Percentiles rank a stretch among this genome's conserved stretches.
These are phyloP conservation scores for Saksenaea oblongispora DNA, from an alignment of 371 early-diverging fungal species.

Conservation along the genomic window DNA sequence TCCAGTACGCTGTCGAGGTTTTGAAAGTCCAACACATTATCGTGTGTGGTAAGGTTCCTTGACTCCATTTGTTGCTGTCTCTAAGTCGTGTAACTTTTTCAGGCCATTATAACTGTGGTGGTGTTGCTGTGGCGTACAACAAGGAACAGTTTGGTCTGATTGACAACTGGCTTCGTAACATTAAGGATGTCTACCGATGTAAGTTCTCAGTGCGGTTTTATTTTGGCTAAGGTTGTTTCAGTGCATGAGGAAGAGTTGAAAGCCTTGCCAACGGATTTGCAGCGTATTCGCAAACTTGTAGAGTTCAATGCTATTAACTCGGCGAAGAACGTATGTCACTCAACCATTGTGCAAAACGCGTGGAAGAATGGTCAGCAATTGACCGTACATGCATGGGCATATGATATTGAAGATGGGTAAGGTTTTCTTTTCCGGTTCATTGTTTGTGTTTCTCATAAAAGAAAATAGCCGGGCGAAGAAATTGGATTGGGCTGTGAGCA, in stretches of 20 bases:
- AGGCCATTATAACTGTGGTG: constrained; percentile 90
- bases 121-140: constrained; percentile 74
- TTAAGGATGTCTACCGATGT: constrained; percentile 76
- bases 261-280: constrained; percentile 33
- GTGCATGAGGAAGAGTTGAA: constrained; percentile 57
- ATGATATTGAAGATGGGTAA: constrained; percentile 70
- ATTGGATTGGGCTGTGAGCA: constrained; percentile 17
- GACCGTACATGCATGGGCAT: constrained; percentile 85
- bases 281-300: constrained; percentile 55
- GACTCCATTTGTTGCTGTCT: not conserved
- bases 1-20: constrained; percentile 91
- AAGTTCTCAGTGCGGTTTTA: constrained; percentile 12
- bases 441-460: not conserved
- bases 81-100: not conserved
- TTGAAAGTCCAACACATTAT: constrained; percentile 91
- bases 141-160: constrained; percentile 72
- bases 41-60: constrained; percentile 70
- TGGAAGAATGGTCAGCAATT: constrained; percentile 79
- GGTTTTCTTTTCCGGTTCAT: not conserved
- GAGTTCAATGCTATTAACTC: constrained; percentile 79
- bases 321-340: constrained; percentile 72
- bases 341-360: constrained; percentile 82
- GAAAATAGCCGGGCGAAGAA: constrained; percentile 6
- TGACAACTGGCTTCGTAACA: constrained; percentile 83
- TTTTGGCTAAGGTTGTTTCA: constrained; percentile 4